Percentiles rank a stretch among this genome's conserved stretches.
phyloP scores from a whole-genome alignment of 768 basidiomycete species.

The Lactarius tabidus region DNA sequence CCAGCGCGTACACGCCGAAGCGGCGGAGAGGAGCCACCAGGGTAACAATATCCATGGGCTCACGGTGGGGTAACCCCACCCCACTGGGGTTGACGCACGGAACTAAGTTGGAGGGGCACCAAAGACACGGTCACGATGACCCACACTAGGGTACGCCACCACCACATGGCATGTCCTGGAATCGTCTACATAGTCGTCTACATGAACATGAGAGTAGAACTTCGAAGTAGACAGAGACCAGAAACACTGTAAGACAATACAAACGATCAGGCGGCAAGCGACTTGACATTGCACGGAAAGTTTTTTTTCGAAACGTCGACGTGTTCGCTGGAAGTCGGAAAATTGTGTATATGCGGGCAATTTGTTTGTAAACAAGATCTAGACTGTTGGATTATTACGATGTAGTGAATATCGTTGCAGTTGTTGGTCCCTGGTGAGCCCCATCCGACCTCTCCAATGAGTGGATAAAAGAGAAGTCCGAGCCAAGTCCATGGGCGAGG shows the following conservation, averaged over 20 bases:
- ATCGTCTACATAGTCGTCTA: too few species aligned
- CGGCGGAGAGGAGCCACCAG: conserved; percentile 29
- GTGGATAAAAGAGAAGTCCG: conserved; percentile 39
- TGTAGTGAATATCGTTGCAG: conserved; percentile 29
- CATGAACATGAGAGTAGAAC: conserved; percentile 78
- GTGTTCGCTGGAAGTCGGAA: background rate
- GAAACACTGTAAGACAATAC: conserved; percentile 74
- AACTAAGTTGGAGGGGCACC: conserved; percentile 32
- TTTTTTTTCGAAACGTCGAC: background rate
- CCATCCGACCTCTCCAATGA: conserved; percentile 74
- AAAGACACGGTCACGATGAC: too few species aligned
- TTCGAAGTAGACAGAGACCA: conserved; percentile 65
- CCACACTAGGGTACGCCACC: too few species aligned
- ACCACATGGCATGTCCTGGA: too few species aligned
- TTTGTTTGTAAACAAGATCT: background rate
- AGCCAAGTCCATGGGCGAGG: conserved; percentile 29
- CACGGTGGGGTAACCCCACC: too few species aligned
- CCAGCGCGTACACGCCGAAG: background rate
- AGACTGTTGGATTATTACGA: background rate
- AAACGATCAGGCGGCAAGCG: conserved; percentile 40
- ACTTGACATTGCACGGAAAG: background rate
- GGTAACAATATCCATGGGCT: conserved; percentile 56
- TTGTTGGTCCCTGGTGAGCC: conserved; percentile 57
- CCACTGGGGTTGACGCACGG: too few species aligned
- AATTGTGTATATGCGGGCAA: background rate